These are phyloP conservation scores for Conticribra weissflogii DNA, from an alignment of 108 stramenopile species.

Conservation along the genomic window DNA sequence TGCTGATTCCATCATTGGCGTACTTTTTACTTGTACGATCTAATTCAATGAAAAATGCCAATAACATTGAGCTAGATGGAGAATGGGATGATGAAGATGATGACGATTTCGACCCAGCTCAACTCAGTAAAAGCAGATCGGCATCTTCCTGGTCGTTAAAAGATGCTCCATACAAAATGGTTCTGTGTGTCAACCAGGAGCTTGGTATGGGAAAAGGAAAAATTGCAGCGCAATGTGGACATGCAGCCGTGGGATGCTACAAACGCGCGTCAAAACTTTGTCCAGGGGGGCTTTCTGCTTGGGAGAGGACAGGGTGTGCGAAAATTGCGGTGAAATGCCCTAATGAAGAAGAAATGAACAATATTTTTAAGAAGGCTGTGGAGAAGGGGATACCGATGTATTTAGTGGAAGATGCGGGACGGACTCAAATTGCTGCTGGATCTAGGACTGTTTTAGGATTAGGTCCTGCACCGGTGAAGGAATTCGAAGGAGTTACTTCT, in stretches of 20 bases:
- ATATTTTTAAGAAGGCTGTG: slow-evolving; percentile 67
- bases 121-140: slow-evolving; percentile 14
- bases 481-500: slow-evolving; percentile 83
- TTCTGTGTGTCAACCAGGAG: slow-evolving; percentile 77
- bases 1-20: slow-evolving; percentile 41
- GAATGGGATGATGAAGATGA: slow-evolving; percentile 24
- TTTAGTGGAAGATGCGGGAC: slow-evolving; percentile 91
- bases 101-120: slow-evolving; percentile 25
- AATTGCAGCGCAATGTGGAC: slow-evolving; percentile 91
- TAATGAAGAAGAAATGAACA: slow-evolving; percentile 74
- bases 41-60: slow-evolving; percentile 10
- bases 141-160: slow-evolving; percentile 56
- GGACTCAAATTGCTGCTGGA: slow-evolving; percentile 94
- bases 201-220: slow-evolving; percentile 89
- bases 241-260: slow-evolving; percentile 90
- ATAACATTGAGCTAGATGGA: slow-evolving; percentile 8
- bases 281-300: slow-evolving; percentile 71
- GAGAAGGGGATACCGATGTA: slow-evolving; percentile 76
- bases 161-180: slow-evolving; percentile 91
- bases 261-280: slow-evolving; percentile 71
- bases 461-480: slow-evolving; percentile 82
- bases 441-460: slow-evolving; percentile 89
- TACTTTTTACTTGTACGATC: slow-evolving; percentile 30
- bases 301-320: slow-evolving; percentile 89
- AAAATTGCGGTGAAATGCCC: slow-evolving; percentile 93